A percentile compares a stretch with the other conserved stretches of the same genome.
These are phyloP conservation scores for Akebia trifoliata DNA, from an alignment of 164 flowering plant species.

Conservation along the genomic window DNA sequence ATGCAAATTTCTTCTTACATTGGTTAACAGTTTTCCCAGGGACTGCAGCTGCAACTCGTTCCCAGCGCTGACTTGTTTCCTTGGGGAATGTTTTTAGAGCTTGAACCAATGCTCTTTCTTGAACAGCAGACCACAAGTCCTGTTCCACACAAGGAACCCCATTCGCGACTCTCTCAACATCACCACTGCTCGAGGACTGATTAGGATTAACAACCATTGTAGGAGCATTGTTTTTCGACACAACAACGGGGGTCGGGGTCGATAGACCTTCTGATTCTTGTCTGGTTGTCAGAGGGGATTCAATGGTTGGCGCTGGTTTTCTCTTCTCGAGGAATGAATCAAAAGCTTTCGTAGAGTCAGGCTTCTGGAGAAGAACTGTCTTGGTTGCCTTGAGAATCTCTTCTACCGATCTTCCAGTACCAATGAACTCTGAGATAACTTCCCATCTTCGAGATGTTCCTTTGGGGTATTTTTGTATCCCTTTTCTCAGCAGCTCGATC, in stretches of 20 bases:
- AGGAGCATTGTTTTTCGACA: conserved; percentile 8
- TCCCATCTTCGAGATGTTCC: conserved; percentile 98
- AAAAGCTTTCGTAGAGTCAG: conserved; percentile 80
- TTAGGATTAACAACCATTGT: conserved; percentile 8
- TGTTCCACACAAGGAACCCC: conserved; percentile 49
- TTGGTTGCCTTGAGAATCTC: conserved; percentile 92
- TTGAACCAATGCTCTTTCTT: conserved; percentile 52
- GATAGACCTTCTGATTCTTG: conserved; percentile 43
- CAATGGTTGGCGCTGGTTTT: conserved; percentile 67
- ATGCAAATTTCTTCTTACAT: conserved; percentile 70
- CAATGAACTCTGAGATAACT: conserved; percentile 87
- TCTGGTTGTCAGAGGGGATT: conserved; percentile 73
- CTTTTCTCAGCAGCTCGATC: conserved; percentile 69
- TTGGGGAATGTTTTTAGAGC: conserved; percentile 55
- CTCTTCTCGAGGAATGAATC: conserved; percentile 94
- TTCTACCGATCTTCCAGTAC: conserved; percentile 87
- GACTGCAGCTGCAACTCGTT: conserved; percentile 85
- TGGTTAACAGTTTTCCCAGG: conserved; percentile 77
- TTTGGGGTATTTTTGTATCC: conserved; percentile 67
- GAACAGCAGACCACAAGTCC: conserved; percentile 69
- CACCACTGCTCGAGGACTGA: conserved; percentile 30
- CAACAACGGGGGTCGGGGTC: conserved; percentile 11
- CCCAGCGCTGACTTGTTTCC: conserved; percentile 59
- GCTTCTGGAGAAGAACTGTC: conserved; percentile 93
- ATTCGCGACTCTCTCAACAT: too few species aligned